phyloP scores from a whole-genome alignment of 202 grass and related monocot species.

The Bolboschoenoplectus hybrid region DNA sequence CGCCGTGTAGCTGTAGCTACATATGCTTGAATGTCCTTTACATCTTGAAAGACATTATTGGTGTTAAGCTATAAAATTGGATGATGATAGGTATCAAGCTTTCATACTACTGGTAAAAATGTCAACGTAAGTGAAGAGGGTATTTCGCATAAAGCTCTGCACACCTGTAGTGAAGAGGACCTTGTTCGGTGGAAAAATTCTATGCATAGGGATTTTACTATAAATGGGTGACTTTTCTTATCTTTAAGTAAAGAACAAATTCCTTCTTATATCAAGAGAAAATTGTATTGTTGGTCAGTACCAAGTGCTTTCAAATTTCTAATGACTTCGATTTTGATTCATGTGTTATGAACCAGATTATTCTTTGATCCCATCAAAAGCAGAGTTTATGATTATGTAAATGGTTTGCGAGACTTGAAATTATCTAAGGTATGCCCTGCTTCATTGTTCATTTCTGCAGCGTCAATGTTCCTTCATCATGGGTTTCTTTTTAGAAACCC shows the following conservation, averaged over 20 bases:
- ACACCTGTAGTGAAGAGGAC: slow-evolving; percentile 51
- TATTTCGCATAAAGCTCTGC: slow-evolving; percentile 39
- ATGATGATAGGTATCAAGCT: slow-evolving; percentile 75
- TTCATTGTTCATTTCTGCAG: slow-evolving; percentile 27
- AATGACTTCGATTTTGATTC: slow-evolving; percentile 17
- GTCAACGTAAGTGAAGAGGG: slow-evolving; percentile 41
- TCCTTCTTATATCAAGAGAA: neutral
- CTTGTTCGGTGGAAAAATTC: slow-evolving; percentile 87
- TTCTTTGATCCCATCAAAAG: slow-evolving; percentile 68
- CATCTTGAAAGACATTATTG: neutral
- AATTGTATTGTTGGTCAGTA: neutral
- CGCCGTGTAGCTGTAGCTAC: neutral
- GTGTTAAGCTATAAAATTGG: slow-evolving; percentile 23
- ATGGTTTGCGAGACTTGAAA: slow-evolving; percentile 84
- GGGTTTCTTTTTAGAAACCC: neutral
- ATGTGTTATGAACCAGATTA: slow-evolving; percentile 54
- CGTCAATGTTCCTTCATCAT: neutral
- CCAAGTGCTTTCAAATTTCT: neutral
- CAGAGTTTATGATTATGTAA: slow-evolving; percentile 89
- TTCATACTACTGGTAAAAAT: slow-evolving; percentile 43
- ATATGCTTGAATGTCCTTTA: slow-evolving; percentile 1
- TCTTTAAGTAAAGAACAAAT: neutral
- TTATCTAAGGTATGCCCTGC: slow-evolving; percentile 26
- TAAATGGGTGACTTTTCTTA: slow-evolving; percentile 63
- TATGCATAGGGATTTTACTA: slow-evolving; percentile 78